Evolutionary conservation across 257 asterid genomes (phyloP), one percentile per base, ranked within the genome.

Genomic region (Solanum etuberosum): DNA sequence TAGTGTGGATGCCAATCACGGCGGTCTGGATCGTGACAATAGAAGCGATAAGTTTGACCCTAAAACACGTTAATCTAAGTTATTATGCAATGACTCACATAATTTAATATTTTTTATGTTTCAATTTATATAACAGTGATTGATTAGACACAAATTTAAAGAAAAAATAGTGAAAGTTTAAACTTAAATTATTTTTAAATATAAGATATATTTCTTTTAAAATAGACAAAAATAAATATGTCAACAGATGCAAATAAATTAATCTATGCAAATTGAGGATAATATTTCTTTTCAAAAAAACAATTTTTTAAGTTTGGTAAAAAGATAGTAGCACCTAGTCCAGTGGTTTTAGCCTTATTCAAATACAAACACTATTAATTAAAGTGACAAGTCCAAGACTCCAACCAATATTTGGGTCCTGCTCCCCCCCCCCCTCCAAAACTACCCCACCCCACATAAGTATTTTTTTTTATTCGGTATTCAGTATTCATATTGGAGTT

Each of bases 381-480:
- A 78, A 43, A 78, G 37, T 16, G 40, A 78, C 84, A 43, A 78
- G 25, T 78, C 27, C 84, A 78, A 16, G 3, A 78, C 8, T 43
- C 84, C 84, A 78, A 78, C 10, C 4, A 78, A 42, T 7, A 7
- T 7, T 42, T 43, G 59, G 35, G 59, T 76, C 23, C 4, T 3
- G 4, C 37, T 0, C 9, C 5, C 9, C 23, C 8, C 11, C n/a
- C 1, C 32, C 78, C 27, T 14, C 0, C 21, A 46, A 46, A 46
- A 13, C 7, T 27, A 3, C 10, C 7, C 23, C 11, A 6, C 0
- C 9, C 3, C 9, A 51, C 4, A 2, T 16, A 43, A 43, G 10
- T 42, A 10, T 12, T 5, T 15, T 14, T 5, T 48, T 15, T 1
- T 1, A 51, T 51, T 16, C 4, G 0, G 0, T 51, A 9, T 51